Evolutionary conservation across 345 rosid species (phyloP).

Genomic region (Excoecaria agallocha): DNA sequence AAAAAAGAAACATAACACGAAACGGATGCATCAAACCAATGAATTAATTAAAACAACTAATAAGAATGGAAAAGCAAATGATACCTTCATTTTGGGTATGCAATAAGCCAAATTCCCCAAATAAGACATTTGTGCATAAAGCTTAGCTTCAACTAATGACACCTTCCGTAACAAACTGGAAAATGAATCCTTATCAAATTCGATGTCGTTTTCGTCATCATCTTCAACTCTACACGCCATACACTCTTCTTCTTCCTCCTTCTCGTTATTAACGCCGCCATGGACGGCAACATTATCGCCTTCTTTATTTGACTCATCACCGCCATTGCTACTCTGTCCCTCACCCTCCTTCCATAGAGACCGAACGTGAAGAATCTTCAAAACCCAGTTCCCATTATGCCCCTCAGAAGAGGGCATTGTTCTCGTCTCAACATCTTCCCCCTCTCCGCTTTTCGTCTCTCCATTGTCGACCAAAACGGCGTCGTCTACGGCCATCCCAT

Average conservation of each 20-base stretch:
- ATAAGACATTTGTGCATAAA: conserved; percentile 76
- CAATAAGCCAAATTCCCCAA: conserved; percentile 77
- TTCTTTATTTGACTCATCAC: conserved; percentile 11
- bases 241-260: conserved; percentile 42
- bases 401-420: conserved; percentile 27
- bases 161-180: conserved; percentile 64
- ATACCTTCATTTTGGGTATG: conserved; percentile 70
- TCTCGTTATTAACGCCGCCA: neutral
- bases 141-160: conserved; percentile 61
- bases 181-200: conserved; percentile 67
- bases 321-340: conserved; percentile 23
- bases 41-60: neutral
- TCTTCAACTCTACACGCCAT: conserved; percentile 44
- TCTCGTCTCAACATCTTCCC: conserved; percentile 27
- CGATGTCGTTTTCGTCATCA: conserved; percentile 39
- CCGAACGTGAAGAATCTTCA: conserved; percentile 77
- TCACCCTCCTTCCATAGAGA: conserved; percentile 54
- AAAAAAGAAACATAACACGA: neutral
- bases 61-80: neutral
- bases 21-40: neutral
- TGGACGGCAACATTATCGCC: conserved; percentile 6
- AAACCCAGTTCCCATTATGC: conserved; percentile 67
- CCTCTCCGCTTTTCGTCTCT: conserved; percentile 25
- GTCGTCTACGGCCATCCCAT: conserved; percentile 59
- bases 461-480: conserved; percentile 49